Percentiles rank a stretch among this genome's conserved stretches.
phyloP scores from a whole-genome alignment of 1,284 basidiomycete genomes.

The Rhodotorula glutinis region DNA sequence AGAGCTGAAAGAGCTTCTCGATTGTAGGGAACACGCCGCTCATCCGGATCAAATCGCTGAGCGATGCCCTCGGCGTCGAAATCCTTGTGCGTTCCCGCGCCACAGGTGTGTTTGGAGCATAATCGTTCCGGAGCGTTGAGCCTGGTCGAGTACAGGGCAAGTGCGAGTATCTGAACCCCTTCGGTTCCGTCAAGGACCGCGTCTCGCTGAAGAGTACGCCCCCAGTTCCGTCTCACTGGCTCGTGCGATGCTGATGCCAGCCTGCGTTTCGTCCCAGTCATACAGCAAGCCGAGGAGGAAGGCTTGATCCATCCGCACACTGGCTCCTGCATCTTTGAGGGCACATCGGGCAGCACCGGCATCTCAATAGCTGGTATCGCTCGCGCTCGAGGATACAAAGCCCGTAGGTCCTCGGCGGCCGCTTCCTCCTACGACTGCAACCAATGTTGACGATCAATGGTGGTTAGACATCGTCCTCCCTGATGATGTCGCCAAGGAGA shows the following conservation, averaged over 20 bases:
- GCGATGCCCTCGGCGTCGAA: constrained; percentile 84
- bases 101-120: neutral
- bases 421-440: too few species aligned
- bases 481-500: constrained; percentile 79
- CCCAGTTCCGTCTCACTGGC: neutral
- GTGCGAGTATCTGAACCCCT: constrained; percentile 91
- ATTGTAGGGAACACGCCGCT: constrained; percentile 84
- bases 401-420: constrained; percentile 50
- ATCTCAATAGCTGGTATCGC: constrained; percentile 92
- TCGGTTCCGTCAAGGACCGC: constrained; percentile 95
- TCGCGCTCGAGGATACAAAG: constrained; percentile 60
- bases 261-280: constrained; percentile 58
- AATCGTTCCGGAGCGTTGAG: neutral
- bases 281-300: constrained; percentile 82
- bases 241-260: neutral
- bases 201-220: constrained; percentile 80
- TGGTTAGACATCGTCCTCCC: constrained; percentile 82
- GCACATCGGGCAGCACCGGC: constrained; percentile 94
- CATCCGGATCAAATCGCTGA: constrained; percentile 84
- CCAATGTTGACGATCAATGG: too few species aligned
- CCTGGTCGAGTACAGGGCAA: constrained; percentile 60
- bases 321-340: constrained; percentile 92
- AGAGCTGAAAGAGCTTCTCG: neutral
- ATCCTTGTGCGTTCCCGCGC: constrained; percentile 59
- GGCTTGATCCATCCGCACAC: constrained; percentile 82